These are phyloP conservation scores for Inga laurina DNA, from an alignment of 306 rosid genomes.

Conservation along the genomic window DNA sequence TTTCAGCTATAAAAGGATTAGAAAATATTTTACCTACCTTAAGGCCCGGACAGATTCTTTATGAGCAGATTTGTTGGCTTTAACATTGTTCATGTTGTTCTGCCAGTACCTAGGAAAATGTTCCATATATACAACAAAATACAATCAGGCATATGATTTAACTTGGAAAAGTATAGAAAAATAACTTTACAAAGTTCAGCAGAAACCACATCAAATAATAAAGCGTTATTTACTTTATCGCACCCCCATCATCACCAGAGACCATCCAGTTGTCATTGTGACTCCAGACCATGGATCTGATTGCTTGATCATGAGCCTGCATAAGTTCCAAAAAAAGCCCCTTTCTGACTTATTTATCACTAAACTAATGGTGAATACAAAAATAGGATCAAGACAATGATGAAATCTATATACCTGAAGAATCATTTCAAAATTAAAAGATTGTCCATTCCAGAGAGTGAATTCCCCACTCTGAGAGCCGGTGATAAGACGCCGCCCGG, in stretches of 20 bases:
- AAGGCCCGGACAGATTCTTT: slow-evolving; percentile 98
- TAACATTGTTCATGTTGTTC: slow-evolving; percentile 98
- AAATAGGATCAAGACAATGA: slow-evolving; percentile 13
- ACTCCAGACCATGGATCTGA: slow-evolving; percentile 99
- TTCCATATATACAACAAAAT: slow-evolving; percentile 28
- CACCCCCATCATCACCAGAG: slow-evolving; percentile 98
- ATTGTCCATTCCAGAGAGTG: slow-evolving; percentile 99
- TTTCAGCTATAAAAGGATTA: not conserved
- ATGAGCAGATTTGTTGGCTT: slow-evolving; percentile 96
- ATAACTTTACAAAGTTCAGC: slow-evolving; percentile 10
- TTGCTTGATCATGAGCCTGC: slow-evolving; percentile 99
- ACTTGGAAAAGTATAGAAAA: slow-evolving; percentile 18
- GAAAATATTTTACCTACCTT: slow-evolving; percentile 50
- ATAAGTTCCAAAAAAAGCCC: slow-evolving; percentile 33
- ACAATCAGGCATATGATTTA: slow-evolving; percentile 10
- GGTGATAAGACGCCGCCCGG: slow-evolving; percentile 97
- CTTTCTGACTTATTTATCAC: not conserved
- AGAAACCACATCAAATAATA: slow-evolving; percentile 23
- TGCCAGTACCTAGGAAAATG: slow-evolving; percentile 84
- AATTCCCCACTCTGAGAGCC: slow-evolving; percentile 99
- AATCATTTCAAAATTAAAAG: slow-evolving; percentile 98
- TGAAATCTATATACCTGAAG: slow-evolving; percentile 73
- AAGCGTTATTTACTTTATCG: slow-evolving; percentile 75
- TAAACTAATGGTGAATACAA: slow-evolving; percentile 19
- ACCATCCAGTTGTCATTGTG: slow-evolving; percentile 99